Percentiles rank a stretch among this genome's conserved stretches.
Evolutionary conservation across 2,329 filamentous ascomycete genomes (phyloP).

Genomic region (Penicillium digitatum): DNA sequence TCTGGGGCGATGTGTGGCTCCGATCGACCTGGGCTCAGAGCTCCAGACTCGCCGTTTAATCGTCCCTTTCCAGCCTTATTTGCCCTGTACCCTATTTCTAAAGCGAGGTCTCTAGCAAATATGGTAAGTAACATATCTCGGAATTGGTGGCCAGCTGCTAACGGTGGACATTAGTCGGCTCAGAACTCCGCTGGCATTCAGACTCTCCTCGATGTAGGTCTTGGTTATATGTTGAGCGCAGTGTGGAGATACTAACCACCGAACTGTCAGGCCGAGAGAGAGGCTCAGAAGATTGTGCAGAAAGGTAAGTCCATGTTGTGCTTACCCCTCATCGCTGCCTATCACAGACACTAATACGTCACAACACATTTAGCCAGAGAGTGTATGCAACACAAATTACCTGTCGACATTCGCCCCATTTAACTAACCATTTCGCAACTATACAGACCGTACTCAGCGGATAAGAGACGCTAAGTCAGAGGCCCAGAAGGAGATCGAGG

Average conservation of each 20-base stretch:
- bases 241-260: conserved; percentile 9
- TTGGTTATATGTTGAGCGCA: neutral
- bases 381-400: conserved; percentile 55
- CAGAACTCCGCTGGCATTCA: conserved; percentile 99
- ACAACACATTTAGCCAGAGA: conserved; percentile 64
- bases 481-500: conserved; percentile 95
- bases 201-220: conserved; percentile 90
- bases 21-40: conserved; percentile 25
- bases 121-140: conserved; percentile 27
- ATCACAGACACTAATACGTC: conserved; percentile 21
- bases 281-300: conserved; percentile 98
- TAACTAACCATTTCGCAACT: conserved; percentile 9
- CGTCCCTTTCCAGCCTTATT: conserved; percentile 15
- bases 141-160: neutral
- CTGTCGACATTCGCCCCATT: conserved; percentile 6
- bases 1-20: conserved; percentile 32
- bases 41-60: conserved; percentile 25
- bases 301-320: conserved; percentile 60
- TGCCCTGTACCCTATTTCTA: conserved; percentile 7
- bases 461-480: conserved; percentile 95
- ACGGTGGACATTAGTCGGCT: conserved; percentile 64
- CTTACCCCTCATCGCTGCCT: neutral
- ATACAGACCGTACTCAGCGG: conserved; percentile 82
- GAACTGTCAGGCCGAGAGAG: conserved; percentile 75
- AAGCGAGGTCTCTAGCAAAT: conserved; percentile 14